Base-by-base conservation (phyloP, 768 basidiomycete genomes). In the Russula abietina region DNA sequence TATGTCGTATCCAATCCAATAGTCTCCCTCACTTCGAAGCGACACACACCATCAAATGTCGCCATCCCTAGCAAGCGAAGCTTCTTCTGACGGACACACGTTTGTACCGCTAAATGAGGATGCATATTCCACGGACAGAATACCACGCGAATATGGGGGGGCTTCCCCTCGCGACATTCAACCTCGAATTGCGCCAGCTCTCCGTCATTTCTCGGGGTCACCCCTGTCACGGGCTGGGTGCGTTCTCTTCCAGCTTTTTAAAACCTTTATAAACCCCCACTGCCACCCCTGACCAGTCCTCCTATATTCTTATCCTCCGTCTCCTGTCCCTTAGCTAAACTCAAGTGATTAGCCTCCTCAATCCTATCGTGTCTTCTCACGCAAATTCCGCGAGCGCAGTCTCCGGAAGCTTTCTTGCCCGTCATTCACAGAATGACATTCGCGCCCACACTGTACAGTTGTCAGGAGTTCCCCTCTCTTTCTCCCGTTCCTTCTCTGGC, bases 361-460 rank as follows among this genome's bases (percentile, higher is more conserved):
- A 85, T 68, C 75, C 83, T 69, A 63, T 73, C 69, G 70, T 73
- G 46, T 70, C 69, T 57, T 53, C 28, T 2, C 28, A 69, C 57
- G 65, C 73, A 22, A 66, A 45, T 58, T 61, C 67, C 26, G 66
- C 70, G 19, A 57, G 65, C 38, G 19, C 32, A 22, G 46, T 28
- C 53, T 60, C 69, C 12, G 64, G 62, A 33, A 59, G 63, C 50
- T 48, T 64, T 30, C 59, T 60, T 8, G 55, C 71, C 9, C 76
- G 81, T 10, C 87, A 84, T 67, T 83, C 83, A 1, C 84, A 83
- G 65, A 80, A 80, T 65, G 77, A 79, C 32, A 91, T 91, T 63
- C 83, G 89, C 19, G 76, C 82, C 38, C 79, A 75, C 65, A 90
- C 89, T 0, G 79, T 91, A 70, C 78, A 85, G 56, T 77, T 91